Evolutionary conservation across 495 filamentous ascomycete genomes (phyloP).

Genomic region (Aspergillus bridgeri): DNA sequence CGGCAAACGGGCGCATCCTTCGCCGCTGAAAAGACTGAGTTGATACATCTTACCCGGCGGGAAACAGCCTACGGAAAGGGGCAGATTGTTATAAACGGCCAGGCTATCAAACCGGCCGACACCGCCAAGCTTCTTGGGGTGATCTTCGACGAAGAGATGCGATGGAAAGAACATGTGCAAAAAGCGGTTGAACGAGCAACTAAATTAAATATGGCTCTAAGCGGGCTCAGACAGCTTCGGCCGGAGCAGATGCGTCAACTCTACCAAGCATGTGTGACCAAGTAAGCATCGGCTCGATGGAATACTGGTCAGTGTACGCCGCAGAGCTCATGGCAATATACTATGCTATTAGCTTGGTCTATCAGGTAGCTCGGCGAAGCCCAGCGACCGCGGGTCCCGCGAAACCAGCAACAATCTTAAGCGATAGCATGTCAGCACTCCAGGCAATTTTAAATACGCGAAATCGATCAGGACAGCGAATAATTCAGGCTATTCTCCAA

Average conservation of each 20-base stretch:
- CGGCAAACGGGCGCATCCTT: slow-evolving; percentile 19
- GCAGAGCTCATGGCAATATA: slow-evolving; percentile 23
- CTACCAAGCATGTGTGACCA: slow-evolving; percentile 23
- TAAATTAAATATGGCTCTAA: slow-evolving; percentile 16
- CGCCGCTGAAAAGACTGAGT: slow-evolving; percentile 23
- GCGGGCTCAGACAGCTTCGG: slow-evolving; percentile 16
- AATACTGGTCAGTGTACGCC: slow-evolving; percentile 22
- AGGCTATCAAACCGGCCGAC: slow-evolving; percentile 11
- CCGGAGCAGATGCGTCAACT: slow-evolving; percentile 24
- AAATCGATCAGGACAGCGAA: slow-evolving; percentile 12
- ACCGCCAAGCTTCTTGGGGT: slow-evolving; percentile 24
- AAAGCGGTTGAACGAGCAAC: slow-evolving; percentile 22
- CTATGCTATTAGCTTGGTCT: slow-evolving; percentile 9
- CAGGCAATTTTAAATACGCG: slow-evolving; percentile 10
- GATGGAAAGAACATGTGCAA: slow-evolving; percentile 24
- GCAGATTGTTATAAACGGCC: slow-evolving; percentile 15
- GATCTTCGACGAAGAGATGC: slow-evolving; percentile 18
- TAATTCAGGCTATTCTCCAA: too few species aligned
- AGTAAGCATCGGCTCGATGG: slow-evolving; percentile 20
- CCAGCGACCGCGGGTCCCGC: neutral
- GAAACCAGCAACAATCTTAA: slow-evolving; percentile 12
- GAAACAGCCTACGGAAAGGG: slow-evolving; percentile 11
- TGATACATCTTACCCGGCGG: slow-evolving; percentile 24
- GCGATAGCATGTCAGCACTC: slow-evolving; percentile 17
- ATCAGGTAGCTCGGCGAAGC: slow-evolving; percentile 5